Conservation (phyloP, 345 rosid species). For the Excoecaria agallocha region DNA sequence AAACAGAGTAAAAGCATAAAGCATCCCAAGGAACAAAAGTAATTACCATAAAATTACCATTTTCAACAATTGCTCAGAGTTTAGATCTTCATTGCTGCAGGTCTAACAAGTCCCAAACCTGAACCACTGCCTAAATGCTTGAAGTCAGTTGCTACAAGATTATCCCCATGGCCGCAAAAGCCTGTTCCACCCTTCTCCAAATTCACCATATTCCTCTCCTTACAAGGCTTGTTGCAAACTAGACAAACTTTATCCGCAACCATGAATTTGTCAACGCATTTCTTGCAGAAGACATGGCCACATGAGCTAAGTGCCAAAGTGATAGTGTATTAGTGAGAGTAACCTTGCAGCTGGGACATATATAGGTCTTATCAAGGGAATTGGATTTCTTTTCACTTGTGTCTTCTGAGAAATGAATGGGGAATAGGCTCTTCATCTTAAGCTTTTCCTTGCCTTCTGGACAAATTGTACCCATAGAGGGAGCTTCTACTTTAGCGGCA, state of each 20-base stretch:
- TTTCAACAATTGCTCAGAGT: background rate
- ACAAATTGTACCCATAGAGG: slow-evolving; percentile 61
- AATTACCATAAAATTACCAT: background rate
- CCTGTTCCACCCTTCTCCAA: slow-evolving; percentile 90
- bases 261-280: slow-evolving; percentile 79
- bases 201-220: slow-evolving; percentile 67
- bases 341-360: slow-evolving; percentile 96
- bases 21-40: background rate
- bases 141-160: slow-evolving; percentile 79
- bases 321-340: slow-evolving; percentile 80
- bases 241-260: slow-evolving; percentile 75
- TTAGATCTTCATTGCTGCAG: slow-evolving; percentile 29
- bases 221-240: slow-evolving; percentile 70
- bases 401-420: slow-evolving; percentile 68
- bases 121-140: slow-evolving; percentile 96
- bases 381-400: slow-evolving; percentile 51
- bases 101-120: slow-evolving; percentile 89
- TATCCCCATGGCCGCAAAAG: slow-evolving; percentile 76
- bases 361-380: slow-evolving; percentile 60
- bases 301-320: slow-evolving; percentile 76
- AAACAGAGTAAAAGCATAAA: background rate
- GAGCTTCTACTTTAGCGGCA: slow-evolving; percentile 66
- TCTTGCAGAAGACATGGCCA: slow-evolving; percentile 97
- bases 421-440: slow-evolving; percentile 79
- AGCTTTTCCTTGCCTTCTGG: slow-evolving; percentile 93